These are phyloP conservation scores for Agapanthus africanus DNA, from an alignment of 106 monocot genomes.

Conservation along the genomic window DNA sequence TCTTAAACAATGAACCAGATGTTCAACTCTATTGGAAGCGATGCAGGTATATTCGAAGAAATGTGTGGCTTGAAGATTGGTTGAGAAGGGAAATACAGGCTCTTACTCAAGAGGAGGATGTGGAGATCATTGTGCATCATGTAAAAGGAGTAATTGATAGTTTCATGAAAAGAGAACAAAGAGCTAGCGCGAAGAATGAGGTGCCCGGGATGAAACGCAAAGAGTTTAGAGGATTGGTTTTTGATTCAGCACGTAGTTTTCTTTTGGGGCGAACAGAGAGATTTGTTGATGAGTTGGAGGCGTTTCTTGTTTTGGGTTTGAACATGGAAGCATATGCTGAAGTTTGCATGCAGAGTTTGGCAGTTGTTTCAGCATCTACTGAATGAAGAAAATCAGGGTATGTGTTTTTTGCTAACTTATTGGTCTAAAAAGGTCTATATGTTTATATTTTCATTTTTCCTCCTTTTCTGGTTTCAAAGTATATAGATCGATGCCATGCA, in stretches of 20 bases:
- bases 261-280: conserved; percentile 32
- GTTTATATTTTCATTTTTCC: too few species aligned
- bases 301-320: conserved; percentile 68
- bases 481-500: too few species aligned
- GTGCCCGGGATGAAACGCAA: conserved; percentile 35
- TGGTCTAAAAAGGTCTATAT: too few species aligned
- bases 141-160: conserved; percentile 64
- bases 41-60: conserved; percentile 39
- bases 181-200: background rate
- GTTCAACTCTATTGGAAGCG: conserved; percentile 53
- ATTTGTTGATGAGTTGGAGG: conserved; percentile 62
- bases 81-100: conserved; percentile 68
- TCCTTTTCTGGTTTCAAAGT: too few species aligned
- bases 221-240: conserved; percentile 51
- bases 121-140: conserved; percentile 72
- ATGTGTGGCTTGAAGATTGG: conserved; percentile 59
- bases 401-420: too few species aligned
- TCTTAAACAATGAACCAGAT: conserved; percentile 14
- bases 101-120: conserved; percentile 67
- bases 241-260: conserved; percentile 59
- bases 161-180: conserved; percentile 51
- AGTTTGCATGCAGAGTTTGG: conserved; percentile 36
- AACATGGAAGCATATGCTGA: conserved; percentile 81
- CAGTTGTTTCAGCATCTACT: too few species aligned
- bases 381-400: too few species aligned